phyloP scores from a whole-genome alignment of 2,329 filamentous ascomycete species.

The Didymella keratinophila region DNA sequence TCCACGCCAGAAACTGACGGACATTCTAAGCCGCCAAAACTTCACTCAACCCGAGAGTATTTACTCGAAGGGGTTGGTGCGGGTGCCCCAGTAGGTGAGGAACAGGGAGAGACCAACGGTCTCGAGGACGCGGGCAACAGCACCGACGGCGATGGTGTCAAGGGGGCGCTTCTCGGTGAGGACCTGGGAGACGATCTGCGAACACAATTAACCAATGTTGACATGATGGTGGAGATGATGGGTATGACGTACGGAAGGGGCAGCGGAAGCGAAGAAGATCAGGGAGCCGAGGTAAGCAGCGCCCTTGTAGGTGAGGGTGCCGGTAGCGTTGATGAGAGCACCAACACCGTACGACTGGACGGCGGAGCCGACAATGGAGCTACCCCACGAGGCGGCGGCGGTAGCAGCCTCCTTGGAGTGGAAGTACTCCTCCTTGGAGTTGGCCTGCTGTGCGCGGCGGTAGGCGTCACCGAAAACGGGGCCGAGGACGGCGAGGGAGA shows the following conservation, averaged over 20 bases:
- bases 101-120: slow-evolving; percentile 90
- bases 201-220: slow-evolving; percentile 30
- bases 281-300: slow-evolving; percentile 90
- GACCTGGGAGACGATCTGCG: slow-evolving; percentile 83
- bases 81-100: slow-evolving; percentile 97
- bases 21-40: slow-evolving; percentile 41
- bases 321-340: slow-evolving; percentile 87
- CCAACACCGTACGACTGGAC: slow-evolving; percentile 90
- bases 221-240: not conserved
- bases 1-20: slow-evolving; percentile 28
- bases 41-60: slow-evolving; percentile 30
- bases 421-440: slow-evolving; percentile 96
- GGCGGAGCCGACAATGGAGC: slow-evolving; percentile 85
- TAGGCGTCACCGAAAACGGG: slow-evolving; percentile 95
- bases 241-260: slow-evolving; percentile 74
- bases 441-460: slow-evolving; percentile 87
- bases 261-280: slow-evolving; percentile 90
- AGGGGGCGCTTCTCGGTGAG: slow-evolving; percentile 90
- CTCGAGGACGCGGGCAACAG: slow-evolving; percentile 86
- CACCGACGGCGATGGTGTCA: slow-evolving; percentile 87
- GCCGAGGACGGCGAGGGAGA: slow-evolving; percentile 84
- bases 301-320: slow-evolving; percentile 95
- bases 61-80: slow-evolving; percentile 90
- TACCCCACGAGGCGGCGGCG: slow-evolving; percentile 88
- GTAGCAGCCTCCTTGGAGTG: slow-evolving; percentile 90